Conservation (phyloP, 129 eudicot genomes). For the Flaveria sonorensis region DNA sequence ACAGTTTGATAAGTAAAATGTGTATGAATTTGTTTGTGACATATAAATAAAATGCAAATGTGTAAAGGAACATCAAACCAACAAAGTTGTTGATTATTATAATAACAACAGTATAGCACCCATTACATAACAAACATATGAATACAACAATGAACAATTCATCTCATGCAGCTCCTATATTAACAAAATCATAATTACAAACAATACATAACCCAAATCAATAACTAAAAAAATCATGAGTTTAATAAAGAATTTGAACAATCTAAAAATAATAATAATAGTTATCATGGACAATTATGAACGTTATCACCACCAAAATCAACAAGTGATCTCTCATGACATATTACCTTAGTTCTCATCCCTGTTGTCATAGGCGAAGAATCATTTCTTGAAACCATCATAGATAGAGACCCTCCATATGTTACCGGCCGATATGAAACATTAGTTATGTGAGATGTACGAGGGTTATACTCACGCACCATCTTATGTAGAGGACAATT, state of each 20-base stretch:
- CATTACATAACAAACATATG: background rate
- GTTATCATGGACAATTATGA: background rate
- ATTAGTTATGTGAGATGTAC: conserved; percentile 13
- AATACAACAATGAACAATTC: conserved; percentile 8
- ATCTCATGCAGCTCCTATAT: background rate
- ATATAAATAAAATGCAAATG: background rate
- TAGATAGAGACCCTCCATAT: conserved; percentile 35
- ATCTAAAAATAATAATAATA: background rate
- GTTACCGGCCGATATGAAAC: conserved; percentile 43
- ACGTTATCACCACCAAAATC: background rate
- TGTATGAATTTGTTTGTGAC: too few relatives aligned
- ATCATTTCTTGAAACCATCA: conserved; percentile 25
- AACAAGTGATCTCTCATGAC: background rate
- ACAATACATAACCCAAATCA: background rate
- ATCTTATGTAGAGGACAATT: conserved; percentile 57
- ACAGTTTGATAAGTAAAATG: too few relatives aligned
- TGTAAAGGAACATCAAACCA: background rate
- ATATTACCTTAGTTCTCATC: conserved; percentile 2
- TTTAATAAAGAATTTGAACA: background rate
- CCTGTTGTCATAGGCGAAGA: background rate
- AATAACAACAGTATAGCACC: too few relatives aligned
- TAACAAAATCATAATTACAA: background rate
- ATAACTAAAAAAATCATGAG: background rate
- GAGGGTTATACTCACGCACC: conserved; percentile 19
- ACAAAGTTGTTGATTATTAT: background rate